phyloP scores from a whole-genome alignment of 2,329 filamentous ascomycete genomes.

The Fusarium vanettenii region DNA sequence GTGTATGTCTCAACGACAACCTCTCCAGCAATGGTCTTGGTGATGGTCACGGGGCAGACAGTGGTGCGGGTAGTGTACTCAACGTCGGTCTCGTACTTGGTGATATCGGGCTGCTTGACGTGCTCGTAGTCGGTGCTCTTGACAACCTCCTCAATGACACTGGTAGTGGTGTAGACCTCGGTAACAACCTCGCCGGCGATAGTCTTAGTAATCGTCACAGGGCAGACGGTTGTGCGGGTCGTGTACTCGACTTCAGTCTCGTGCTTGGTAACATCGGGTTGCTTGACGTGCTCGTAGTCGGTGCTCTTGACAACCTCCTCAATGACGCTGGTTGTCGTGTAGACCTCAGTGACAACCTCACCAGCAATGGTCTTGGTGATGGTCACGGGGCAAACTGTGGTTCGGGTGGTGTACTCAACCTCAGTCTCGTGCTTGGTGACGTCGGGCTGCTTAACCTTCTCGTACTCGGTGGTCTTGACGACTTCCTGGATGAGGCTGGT shows the following conservation, averaged over 20 bases:
- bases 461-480: conserved; percentile 46
- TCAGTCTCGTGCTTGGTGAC: conserved; percentile 48
- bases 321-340: conserved; percentile 43
- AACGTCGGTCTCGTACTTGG: conserved; percentile 46
- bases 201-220: conserved; percentile 48
- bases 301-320: conserved; percentile 46
- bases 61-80: conserved; percentile 54
- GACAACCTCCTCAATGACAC: conserved; percentile 45
- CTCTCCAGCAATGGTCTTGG: conserved; percentile 44
- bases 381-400: conserved; percentile 57
- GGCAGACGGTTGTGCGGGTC: conserved; percentile 56
- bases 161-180: conserved; percentile 46
- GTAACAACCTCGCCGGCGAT: conserved; percentile 56
- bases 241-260: conserved; percentile 51
- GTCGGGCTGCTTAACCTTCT: conserved; percentile 53
- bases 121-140: conserved; percentile 50
- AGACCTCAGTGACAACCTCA: conserved; percentile 53
- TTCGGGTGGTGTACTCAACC: conserved; percentile 56
- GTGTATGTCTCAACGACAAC: conserved; percentile 37
- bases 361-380: conserved; percentile 49
- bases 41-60: conserved; percentile 55
- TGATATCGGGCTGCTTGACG: conserved; percentile 47
- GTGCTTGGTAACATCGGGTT: conserved; percentile 51
- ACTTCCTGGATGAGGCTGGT: conserved; percentile 45
- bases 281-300: conserved; percentile 49